These are phyloP conservation scores for Phoma sp. DNA, from an alignment of 2,329 filamentous ascomycete genomes.

Conservation along the genomic window DNA sequence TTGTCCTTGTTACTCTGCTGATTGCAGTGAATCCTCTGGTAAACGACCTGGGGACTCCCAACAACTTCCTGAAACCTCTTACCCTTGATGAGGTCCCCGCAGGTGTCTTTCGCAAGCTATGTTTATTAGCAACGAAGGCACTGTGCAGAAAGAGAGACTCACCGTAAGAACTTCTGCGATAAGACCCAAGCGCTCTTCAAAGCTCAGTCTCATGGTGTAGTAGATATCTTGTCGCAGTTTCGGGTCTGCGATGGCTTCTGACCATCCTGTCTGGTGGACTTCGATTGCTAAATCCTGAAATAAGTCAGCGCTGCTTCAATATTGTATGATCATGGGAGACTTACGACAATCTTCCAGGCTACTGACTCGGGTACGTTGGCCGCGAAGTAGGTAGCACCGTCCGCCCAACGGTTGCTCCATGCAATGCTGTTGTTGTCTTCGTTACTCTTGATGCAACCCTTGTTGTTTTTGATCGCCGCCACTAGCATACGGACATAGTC, in stretches of 20 bases:
- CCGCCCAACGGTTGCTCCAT: background rate
- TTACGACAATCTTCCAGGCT: background rate
- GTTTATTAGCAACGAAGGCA: background rate
- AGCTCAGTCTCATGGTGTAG: background rate
- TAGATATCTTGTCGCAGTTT: background rate
- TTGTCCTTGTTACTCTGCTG: background rate
- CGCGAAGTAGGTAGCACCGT: background rate
- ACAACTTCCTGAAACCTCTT: background rate
- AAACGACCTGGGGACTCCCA: background rate
- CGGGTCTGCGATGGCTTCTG: background rate
- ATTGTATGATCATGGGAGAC: background rate
- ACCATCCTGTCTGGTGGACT: background rate
- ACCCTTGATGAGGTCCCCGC: background rate
- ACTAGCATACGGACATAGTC: background rate
- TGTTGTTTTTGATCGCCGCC: background rate
- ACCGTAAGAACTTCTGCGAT: background rate
- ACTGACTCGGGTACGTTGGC: background rate
- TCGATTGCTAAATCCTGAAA: background rate
- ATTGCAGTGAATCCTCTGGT: background rate
- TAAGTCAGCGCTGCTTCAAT: background rate
- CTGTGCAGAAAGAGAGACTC: background rate
- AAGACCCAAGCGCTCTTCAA: background rate
- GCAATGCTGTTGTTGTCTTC: background rate
- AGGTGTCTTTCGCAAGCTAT: background rate
- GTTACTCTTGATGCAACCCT: background rate